phyloP scores from a whole-genome alignment of 1,284 basidiomycete species.

The Jaminaea rosea region DNA sequence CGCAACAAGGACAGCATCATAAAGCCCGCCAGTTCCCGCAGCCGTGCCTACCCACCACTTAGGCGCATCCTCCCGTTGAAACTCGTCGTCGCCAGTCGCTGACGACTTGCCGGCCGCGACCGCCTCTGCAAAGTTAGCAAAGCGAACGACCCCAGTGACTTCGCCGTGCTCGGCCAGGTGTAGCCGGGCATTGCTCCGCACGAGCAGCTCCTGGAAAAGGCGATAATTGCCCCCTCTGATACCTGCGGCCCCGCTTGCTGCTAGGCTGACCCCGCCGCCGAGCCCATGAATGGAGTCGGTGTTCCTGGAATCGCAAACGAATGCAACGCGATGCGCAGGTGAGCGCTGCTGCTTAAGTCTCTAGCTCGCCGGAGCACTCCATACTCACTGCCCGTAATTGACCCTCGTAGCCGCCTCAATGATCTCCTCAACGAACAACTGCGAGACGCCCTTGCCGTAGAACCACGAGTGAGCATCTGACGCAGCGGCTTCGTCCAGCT shows the following conservation, averaged over 20 bases:
- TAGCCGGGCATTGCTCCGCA: constrained; percentile 54
- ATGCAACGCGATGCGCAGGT: no score
- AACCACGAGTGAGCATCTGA: constrained; percentile 41
- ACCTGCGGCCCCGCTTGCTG: constrained; percentile 60
- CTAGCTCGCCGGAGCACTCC: no score
- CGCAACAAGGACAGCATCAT: constrained; percentile 39
- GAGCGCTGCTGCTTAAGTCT: no score
- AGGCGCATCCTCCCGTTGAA: background rate
- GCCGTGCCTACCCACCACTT: constrained; percentile 40
- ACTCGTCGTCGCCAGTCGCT: background rate
- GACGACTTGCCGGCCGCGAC: constrained; percentile 11
- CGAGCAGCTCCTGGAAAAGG: constrained; percentile 74
- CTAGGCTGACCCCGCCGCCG: constrained; percentile 65
- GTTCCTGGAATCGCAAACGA: no score
- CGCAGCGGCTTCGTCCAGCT: constrained; percentile 49
- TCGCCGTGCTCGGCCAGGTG: constrained; percentile 25
- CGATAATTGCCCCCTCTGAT: constrained; percentile 74
- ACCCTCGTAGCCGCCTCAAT: constrained; percentile 75
- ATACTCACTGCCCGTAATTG: constrained; percentile 71
- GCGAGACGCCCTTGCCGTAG: constrained; percentile 20
- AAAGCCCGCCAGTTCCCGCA: constrained; percentile 30
- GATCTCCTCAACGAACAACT: constrained; percentile 57
- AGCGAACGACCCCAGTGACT: constrained; percentile 37
- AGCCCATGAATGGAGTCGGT: constrained; percentile 69
- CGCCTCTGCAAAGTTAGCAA: constrained; percentile 5